These are phyloP conservation scores for Tylopilus vinaceipallidus DNA, from an alignment of 768 basidiomycete genomes.

Conservation along the genomic window DNA sequence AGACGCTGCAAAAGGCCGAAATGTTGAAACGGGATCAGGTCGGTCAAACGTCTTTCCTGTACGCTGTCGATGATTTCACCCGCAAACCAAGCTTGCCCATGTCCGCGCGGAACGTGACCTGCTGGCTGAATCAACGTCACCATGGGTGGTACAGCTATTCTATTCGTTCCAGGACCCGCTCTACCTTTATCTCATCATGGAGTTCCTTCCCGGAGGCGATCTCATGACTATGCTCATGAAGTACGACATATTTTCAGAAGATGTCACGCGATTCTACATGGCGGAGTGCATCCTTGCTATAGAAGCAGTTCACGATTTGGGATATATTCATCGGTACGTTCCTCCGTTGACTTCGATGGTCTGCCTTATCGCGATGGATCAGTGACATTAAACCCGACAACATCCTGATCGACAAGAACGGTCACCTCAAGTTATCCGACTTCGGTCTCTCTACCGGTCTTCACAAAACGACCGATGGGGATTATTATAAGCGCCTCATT, in stretches of 20 bases:
- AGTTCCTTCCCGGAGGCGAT: conserved; percentile 89
- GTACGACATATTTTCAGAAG: conserved; percentile 98
- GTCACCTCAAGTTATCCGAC: conserved; percentile 96
- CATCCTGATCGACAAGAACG: conserved; percentile 95
- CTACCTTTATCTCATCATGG: conserved; percentile 98
- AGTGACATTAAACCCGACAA: conserved; percentile 99
- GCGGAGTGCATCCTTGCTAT: conserved; percentile 98
- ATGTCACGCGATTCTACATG: conserved; percentile 98
- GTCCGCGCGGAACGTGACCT: conserved; percentile 97
- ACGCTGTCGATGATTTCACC: conserved; percentile 6
- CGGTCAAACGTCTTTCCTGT: conserved; percentile 19
- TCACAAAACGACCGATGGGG: conserved; percentile 93
- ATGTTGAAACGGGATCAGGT: conserved; percentile 99
- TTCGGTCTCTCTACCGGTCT: conserved; percentile 97
- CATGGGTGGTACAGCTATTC: conserved; percentile 97
- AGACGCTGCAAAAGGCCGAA: conserved; percentile 95
- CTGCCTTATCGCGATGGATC: conserved; percentile 9
- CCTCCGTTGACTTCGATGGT: not conserved
- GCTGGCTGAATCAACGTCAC: conserved; percentile 92
- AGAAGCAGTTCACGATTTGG: conserved; percentile 97
- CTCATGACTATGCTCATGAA: conserved; percentile 99
- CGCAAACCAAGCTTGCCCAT: conserved; percentile 74
- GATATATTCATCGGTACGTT: conserved; percentile 93
- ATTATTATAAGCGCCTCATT: conserved; percentile 89
- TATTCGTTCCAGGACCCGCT: conserved; percentile 97